Evolutionary conservation across 306 rosid genomes (phyloP), one percentile per base, ranked within the genome.

Genomic region (Dryas alaskensis): DNA sequence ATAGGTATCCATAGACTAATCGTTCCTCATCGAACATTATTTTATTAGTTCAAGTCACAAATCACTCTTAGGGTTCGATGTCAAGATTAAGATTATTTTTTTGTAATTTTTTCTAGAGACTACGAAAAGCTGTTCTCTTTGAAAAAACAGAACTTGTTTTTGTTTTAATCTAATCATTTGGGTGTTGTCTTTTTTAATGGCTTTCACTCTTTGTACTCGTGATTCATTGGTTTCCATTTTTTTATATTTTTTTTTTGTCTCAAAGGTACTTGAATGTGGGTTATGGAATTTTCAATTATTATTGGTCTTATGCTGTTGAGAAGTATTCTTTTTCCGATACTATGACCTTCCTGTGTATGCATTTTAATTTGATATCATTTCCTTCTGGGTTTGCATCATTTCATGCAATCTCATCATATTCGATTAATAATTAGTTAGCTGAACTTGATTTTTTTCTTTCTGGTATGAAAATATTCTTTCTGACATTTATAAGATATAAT

Each of bases 1-100:
- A 77, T 63, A 57, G 74, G 72, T 79, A 61, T 75, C 68, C 22
- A 64, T 69, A 73, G 62, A 75, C 84, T 73, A 73, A 70, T 82
- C 73, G 72, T 51, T 74, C 39, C 60, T 19, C 64, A n/a, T 60
- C 79, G 42, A n/a, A 31, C 65, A 10, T 69, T 67, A 52, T 61
- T 66, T 39, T 44, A 63, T 17, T 58, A 6, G 64, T 50, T 76
- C 54, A 58, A 57, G 70, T 73, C 76, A 72, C 19, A 43, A 43
- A 79, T 73, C 65, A 63, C 72, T 77, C 40, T 70, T 75, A 77
- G 85, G 82, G 87, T 79, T 81, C 79, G 64, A 47, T 81, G 49
- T 39, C 70, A 19, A 45, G 25, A 52, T 45, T 60, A 53, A 43
- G 59, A 70, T 67, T 61, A 59, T 85, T 65, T 54, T 49, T 55